Evolutionary conservation across 768 basidiomycete genomes (phyloP).

Genomic region (Boletus rubropictus): DNA sequence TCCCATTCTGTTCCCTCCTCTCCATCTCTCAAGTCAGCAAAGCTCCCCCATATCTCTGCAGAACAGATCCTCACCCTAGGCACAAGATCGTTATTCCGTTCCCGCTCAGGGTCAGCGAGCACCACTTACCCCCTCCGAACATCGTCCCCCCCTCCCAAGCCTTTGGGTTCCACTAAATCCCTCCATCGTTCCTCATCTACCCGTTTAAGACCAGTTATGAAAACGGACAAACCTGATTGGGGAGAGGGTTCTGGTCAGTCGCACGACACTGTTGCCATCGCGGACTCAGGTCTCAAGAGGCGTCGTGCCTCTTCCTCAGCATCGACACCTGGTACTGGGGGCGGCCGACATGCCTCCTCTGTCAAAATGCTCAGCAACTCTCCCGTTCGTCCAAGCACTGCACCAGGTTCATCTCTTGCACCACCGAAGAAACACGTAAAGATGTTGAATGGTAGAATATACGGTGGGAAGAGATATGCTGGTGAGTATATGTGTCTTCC

Average conservation of each 20-base stretch:
- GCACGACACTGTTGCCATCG: not conserved
- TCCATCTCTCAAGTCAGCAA: slow-evolving; percentile 9
- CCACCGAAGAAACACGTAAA: slow-evolving; percentile 36
- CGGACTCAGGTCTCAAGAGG: slow-evolving; percentile 7
- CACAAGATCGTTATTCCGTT: slow-evolving; percentile 28
- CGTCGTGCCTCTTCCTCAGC: slow-evolving; percentile 24
- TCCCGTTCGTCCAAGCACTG: slow-evolving; percentile 5
- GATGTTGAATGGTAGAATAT: slow-evolving; percentile 85
- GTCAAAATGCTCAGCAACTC: slow-evolving; percentile 2
- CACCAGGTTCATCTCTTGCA: slow-evolving; percentile 2
- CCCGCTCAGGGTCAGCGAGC: slow-evolving; percentile 16
- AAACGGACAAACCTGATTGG: not conserved
- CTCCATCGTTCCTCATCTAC: slow-evolving; percentile 20
- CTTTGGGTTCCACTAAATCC: not conserved
- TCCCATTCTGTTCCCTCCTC: slow-evolving; percentile 13
- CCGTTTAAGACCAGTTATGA: slow-evolving; percentile 9
- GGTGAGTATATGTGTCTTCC: slow-evolving; percentile 10
- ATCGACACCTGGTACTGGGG: slow-evolving; percentile 21
- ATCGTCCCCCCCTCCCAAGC: slow-evolving; percentile 16
- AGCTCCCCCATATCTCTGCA: slow-evolving; percentile 17
- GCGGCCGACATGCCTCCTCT: slow-evolving; percentile 24
- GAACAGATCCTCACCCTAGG: slow-evolving; percentile 31
- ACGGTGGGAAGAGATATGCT: slow-evolving; percentile 45
- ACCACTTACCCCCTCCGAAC: not conserved
- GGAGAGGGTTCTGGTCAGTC: slow-evolving; percentile 1